Percentiles rank a stretch among this genome's conserved stretches.
These are phyloP conservation scores for Udeniomyces megalosporus DNA, from an alignment of 768 basidiomycete genomes.

Conservation along the genomic window DNA sequence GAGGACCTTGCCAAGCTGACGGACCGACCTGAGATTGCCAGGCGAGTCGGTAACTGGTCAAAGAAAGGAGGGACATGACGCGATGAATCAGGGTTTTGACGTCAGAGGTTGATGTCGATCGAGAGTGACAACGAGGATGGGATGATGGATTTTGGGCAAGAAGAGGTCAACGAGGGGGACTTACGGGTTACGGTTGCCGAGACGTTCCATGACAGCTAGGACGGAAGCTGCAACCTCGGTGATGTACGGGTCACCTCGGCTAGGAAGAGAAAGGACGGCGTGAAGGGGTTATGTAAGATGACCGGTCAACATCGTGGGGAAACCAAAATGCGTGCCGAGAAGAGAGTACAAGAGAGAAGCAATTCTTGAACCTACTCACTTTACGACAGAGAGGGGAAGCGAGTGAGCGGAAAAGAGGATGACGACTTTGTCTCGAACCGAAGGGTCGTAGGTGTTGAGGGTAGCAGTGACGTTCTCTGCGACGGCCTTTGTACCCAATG, in stretches of 20 bases:
- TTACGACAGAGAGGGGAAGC: conserved; percentile 91
- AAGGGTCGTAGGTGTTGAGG: conserved; percentile 53
- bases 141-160: no score
- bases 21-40: conserved; percentile 99
- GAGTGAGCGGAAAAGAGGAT: conserved; percentile 95
- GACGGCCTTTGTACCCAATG: conserved; percentile 46
- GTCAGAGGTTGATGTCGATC: no score
- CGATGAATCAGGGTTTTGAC: background rate
- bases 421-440: conserved; percentile 51
- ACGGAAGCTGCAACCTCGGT: conserved; percentile 90
- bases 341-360: background rate
- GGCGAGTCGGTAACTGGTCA: conserved; percentile 74
- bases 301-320: background rate
- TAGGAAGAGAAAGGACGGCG: conserved; percentile 1
- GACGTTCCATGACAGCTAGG: conserved; percentile 74
- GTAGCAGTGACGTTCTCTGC: conserved; percentile 74
- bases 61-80: background rate
- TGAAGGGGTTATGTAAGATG: conserved; percentile 21
- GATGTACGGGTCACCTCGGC: conserved; percentile 90
- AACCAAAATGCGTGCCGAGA: background rate
- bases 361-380: conserved; percentile 29
- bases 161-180: background rate
- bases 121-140: no score
- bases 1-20: conserved; percentile 94
- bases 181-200: conserved; percentile 35